Base-by-base conservation (phyloP, 495 filamentous ascomycete species). In the Niebla homalea region DNA sequence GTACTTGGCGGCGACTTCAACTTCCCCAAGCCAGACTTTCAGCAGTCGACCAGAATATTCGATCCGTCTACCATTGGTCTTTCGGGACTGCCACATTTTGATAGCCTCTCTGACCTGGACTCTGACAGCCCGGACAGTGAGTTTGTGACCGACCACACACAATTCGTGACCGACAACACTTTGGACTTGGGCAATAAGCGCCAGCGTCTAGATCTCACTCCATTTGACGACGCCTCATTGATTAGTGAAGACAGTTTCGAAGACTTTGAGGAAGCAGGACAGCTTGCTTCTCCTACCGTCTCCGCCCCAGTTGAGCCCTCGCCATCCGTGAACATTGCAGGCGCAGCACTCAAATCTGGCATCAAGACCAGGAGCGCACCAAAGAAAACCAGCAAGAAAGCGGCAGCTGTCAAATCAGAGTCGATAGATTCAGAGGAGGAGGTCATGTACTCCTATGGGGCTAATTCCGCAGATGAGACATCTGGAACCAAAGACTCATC, bases 71-170 rank as follows among this genome's bases (percentile, higher is more conserved):
- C 48, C 7, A 77, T 66, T 57, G 71, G 68, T 22, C 68, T 77
- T 55, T 73, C 74, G 69, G 77, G 75, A n/a, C 73, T 90, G 23
- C 82, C 83, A 2, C 71, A 70, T 35, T 90, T 96, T 52, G 85
- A 93, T 59, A 84, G 87, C 52, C 76, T 93, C 51, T 90, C 87
- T 19, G 90, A 94, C 57, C 76, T 95, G 45, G 92, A 95, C 65
- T 90, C 85, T 0, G 90, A 95, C 35, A 88, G 92, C 72, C 89
- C 85, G 0, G 90, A 95, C 35, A 88, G 92, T 72, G 88, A 94
- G 57, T 83, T 93, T 57, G 78, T 83, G 49, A 83, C 78, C 64
- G 78, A 79, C 42, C 73, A 94, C 8, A 81, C 89, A 51, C 80
- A 82, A 50, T 82, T 88, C 56, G 72, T 77, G 49, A 64, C 77